Evolutionary conservation across 2,329 filamentous ascomycete genomes (phyloP), one percentile per base, ranked within the genome.

Genomic region (Aureobasidium namibiae): DNA sequence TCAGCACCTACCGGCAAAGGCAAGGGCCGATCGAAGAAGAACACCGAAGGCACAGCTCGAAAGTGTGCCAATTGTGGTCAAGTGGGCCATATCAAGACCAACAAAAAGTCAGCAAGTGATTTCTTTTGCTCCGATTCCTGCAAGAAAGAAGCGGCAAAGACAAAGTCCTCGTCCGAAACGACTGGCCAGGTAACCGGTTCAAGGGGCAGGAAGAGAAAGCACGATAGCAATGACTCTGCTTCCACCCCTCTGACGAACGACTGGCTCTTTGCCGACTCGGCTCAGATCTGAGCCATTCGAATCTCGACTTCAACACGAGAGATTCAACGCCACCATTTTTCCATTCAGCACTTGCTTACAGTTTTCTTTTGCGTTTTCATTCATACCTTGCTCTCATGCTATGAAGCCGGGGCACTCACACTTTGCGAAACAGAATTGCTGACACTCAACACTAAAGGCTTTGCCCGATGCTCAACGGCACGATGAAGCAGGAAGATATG

Each of bases 61-160:
- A 97, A 97, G 77, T 99, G 94, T 76, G 94, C 94, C 65, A 97
- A 96, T 74, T 99, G 94, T 75, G 94, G 94, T 53, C 89, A 94
- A 73, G 88, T 95, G 58, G 94, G 94, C 33, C 94, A 99, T 70
- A 99, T 99, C 79, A 96, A 96, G 76, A 97, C 92, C 49, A 97
- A 97, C 79, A 95, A 96, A 78, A 97, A 96, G 90, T 94, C 56
- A 59, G 56, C 56, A 59, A 49, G 34, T 59, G 56, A 50, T 50
- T 34, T 59, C 45, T 42, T 59, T 59, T 59, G 56, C 33, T 50
- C 44, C 41, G 36, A 16, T 16, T 46, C 42, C 29, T 57, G 42
- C 54, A 56, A 48, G 56, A 42, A 45, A 50, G 56, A 52, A 33
- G 49, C 44, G 56, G 34, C 56, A 39, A 44, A 39, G 31, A 44